phyloP scores from a whole-genome alignment of 1,284 basidiomycete genomes.

The Apiotrichum brassicae region DNA sequence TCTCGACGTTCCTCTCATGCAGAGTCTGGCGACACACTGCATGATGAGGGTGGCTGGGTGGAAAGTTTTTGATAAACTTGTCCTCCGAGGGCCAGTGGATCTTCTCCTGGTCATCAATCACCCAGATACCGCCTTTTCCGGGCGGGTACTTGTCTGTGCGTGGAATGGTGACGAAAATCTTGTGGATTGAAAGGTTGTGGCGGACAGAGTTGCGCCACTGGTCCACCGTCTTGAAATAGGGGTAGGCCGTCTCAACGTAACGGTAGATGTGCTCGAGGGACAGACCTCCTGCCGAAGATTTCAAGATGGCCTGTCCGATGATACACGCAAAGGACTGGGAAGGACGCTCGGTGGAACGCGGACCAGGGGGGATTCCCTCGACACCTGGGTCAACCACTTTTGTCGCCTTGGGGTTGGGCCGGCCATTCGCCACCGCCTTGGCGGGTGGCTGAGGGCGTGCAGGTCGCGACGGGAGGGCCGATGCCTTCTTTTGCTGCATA shows the following conservation, averaged over 20 bases:
- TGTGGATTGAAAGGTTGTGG: constrained; percentile 81
- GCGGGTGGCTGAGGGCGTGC: not conserved
- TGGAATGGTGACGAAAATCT: constrained; percentile 62
- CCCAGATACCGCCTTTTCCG: constrained; percentile 47
- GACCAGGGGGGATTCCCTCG: constrained; percentile 65
- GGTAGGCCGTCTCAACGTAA: constrained; percentile 89
- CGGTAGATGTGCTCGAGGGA: constrained; percentile 93
- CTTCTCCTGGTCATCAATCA: constrained; percentile 44
- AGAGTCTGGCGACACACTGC: constrained; percentile 37
- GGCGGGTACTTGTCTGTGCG: constrained; percentile 42
- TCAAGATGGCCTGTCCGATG: constrained; percentile 88
- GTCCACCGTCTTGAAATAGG: constrained; percentile 85
- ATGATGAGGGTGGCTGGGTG: constrained; percentile 35
- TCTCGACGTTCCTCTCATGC: constrained; percentile 38
- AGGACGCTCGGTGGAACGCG: constrained; percentile 69
- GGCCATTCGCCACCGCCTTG: constrained; percentile 8
- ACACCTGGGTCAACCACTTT: constrained; percentile 44
- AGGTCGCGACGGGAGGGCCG: not conserved
- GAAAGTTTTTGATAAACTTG: constrained; percentile 46
- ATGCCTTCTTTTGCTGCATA: not conserved
- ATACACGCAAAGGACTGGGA: constrained; percentile 86
- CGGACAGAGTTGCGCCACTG: constrained; percentile 87
- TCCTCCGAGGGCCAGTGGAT: constrained; percentile 41
- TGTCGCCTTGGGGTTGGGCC: constrained; percentile 37
- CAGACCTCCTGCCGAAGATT: constrained; percentile 73